Percentiles rank a stretch among this genome's conserved stretches.
Conservation (phyloP, 2,329 filamentous ascomycete genomes). For the Colletotrichum musae region DNA sequence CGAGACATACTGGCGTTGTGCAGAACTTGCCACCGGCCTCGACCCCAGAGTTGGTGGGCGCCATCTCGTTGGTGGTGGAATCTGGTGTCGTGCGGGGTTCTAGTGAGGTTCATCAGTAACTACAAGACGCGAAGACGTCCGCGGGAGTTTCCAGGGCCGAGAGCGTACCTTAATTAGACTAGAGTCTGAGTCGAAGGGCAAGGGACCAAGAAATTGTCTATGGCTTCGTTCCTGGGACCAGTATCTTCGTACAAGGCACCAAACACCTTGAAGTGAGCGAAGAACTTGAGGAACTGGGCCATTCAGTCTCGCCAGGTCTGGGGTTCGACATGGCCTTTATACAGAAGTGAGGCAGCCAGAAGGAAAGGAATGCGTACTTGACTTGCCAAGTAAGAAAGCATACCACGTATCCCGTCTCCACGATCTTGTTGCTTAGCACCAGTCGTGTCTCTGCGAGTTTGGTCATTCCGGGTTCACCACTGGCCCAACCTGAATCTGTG, state of each 20-base stretch:
- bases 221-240: neutral
- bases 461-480: slow-evolving; percentile 5
- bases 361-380: neutral
- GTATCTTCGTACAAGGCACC: neutral
- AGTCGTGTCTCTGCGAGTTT: neutral
- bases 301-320: slow-evolving; percentile 3
- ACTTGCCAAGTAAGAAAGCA: slow-evolving; percentile 4
- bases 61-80: slow-evolving; percentile 12
- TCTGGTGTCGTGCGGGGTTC: neutral
- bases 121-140: too few species aligned
- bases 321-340: slow-evolving; percentile 14
- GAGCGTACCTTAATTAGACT: too few species aligned
- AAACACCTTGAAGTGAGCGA: neutral
- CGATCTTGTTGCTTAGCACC: neutral
- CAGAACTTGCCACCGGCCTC: slow-evolving; percentile 35
- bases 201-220: neutral
- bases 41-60: slow-evolving; percentile 7
- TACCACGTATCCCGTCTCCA: neutral
- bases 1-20: slow-evolving; percentile 46
- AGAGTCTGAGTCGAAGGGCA: neutral
- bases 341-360: neutral
- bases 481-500: slow-evolving; percentile 4
- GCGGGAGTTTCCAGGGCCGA: too few species aligned
- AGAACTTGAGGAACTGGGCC: neutral
- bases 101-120: too few species aligned